These are phyloP conservation scores for Solanum aculeatissimum DNA, from an alignment of 305 asterid genomes.

Conservation along the genomic window DNA sequence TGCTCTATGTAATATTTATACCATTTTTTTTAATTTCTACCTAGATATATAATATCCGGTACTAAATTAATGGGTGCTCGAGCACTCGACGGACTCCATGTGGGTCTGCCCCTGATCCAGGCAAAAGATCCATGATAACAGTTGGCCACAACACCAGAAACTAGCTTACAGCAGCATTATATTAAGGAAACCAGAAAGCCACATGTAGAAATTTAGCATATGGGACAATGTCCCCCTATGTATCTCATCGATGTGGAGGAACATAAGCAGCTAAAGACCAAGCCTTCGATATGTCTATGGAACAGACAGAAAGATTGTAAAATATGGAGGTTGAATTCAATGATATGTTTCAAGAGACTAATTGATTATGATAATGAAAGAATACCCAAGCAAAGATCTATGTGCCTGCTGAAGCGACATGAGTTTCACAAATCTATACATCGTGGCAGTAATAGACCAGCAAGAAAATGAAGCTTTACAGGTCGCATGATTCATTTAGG, in stretches of 20 bases:
- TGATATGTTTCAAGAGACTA: neutral
- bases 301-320: neutral
- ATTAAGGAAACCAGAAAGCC: neutral
- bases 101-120: neutral
- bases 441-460: neutral
- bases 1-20: too few relatives aligned
- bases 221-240: neutral
- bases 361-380: neutral
- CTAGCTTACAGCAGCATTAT: neutral
- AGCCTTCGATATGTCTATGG: neutral
- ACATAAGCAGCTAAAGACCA: neutral
- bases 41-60: too few relatives aligned
- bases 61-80: too few relatives aligned
- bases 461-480: neutral
- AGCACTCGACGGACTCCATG: too few relatives aligned
- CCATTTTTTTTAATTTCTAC: too few relatives aligned
- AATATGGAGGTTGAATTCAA: neutral
- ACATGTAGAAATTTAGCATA: neutral
- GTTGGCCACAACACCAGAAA: neutral
- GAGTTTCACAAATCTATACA: neutral
- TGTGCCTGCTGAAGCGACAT: neutral
- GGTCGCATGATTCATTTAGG: neutral
- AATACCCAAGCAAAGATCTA: neutral
- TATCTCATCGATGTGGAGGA: neutral
- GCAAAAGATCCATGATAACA: neutral